These are phyloP conservation scores for Nephelium lappaceum DNA, from an alignment of 345 rosid genomes.

Conservation along the genomic window DNA sequence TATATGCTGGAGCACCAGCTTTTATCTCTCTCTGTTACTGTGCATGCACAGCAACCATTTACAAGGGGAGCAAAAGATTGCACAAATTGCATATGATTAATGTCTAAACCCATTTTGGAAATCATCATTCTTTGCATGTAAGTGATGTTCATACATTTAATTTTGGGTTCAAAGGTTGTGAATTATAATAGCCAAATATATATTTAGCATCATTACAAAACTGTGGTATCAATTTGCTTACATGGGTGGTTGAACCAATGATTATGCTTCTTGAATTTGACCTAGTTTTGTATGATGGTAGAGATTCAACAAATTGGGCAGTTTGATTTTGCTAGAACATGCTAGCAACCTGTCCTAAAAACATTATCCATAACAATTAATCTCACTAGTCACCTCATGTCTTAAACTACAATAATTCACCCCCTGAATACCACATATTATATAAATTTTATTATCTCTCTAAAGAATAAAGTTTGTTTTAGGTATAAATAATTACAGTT, in stretches of 20 bases:
- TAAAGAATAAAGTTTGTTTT: background rate
- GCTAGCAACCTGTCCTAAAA: background rate
- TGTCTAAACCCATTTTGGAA: background rate
- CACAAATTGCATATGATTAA: background rate
- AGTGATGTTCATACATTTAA: background rate
- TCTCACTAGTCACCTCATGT: background rate
- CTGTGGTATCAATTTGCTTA: background rate
- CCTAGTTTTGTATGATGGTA: background rate
- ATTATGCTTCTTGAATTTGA: background rate
- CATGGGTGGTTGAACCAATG: constrained; percentile 2
- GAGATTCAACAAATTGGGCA: background rate
- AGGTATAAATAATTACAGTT: background rate
- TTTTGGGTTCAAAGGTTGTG: background rate
- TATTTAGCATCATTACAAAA: background rate
- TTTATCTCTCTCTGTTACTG: background rate
- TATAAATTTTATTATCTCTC: too few species aligned
- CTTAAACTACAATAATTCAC: background rate
- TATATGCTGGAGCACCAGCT: background rate
- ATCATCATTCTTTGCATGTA: background rate
- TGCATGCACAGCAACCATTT: background rate
- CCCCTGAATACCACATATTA: too few species aligned
- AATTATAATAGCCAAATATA: background rate
- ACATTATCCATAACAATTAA: constrained; percentile 1
- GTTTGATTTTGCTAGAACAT: constrained; percentile 6
- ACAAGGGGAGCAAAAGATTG: background rate